Evolutionary conservation across 768 basidiomycete genomes (phyloP), one percentile per base, ranked within the genome.

Genomic region (Lentinula aciculospora): DNA sequence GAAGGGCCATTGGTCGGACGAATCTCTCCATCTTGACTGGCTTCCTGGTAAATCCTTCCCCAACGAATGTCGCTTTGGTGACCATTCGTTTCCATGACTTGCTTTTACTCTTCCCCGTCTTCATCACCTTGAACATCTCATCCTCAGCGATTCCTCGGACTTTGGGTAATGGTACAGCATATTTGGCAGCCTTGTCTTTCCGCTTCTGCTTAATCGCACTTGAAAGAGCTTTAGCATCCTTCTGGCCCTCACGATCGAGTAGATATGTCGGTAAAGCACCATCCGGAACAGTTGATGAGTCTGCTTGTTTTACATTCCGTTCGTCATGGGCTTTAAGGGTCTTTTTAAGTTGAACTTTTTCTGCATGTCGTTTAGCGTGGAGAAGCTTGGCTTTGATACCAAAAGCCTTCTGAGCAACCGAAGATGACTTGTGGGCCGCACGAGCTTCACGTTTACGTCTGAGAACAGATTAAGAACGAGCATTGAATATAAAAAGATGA

Each of bases 11-110:
- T 3, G 97, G 97, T 60, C 97, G 81, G 58, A 99, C 86, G 71
- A 99, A 99, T 44, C 97, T 81, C 74, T 99, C 97, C 87, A 98
- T 91, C 76, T 99, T 99, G 59, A 98, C 95, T 1, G 97, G 97
- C 72, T 98, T 98, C 60, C 97, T 81, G 15, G 97, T 99, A 71
- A 98, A 99, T 17, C 92, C 89, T 70, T 98, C 94, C 4, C 96
- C 96, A 31, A 99, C 97, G 67, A 98, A 99, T 8, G 97, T 99
- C 31, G 97, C 97, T 74, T 99, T 99, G 57, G 94, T 97, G 60
- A 99, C 92, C 94, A 98, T 98, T 63, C 94, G 85, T 76, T 99
- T 99, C 97, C 97, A 99, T 17, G 90, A 82, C 74, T 98, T 99
- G 67, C 83, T 86, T 75, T 94, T 97, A 68, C 82, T 89, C 78